Base-by-base conservation (phyloP, 805 yeast species). In the Ascoidea tarda region DNA sequence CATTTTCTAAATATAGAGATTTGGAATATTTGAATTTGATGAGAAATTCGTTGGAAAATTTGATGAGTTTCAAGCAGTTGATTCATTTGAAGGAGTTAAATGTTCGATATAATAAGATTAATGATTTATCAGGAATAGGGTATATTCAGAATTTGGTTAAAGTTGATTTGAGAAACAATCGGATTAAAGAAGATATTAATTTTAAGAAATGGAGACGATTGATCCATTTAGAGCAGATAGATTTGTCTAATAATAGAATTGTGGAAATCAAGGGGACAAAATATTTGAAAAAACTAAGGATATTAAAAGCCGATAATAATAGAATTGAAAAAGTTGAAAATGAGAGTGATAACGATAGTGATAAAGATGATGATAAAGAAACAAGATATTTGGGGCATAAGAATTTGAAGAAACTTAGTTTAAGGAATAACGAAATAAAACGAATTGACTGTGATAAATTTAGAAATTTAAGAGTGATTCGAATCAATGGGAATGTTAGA, bases 401-500 rank as follows among this genome's bases (percentile, higher is more conserved):
- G 33, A 16, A 8, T 12, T 51, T 56, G 50, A 52, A 52, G 47
- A 56, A 56, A 49, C 46, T 56, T 16, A 54, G 54, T 47, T 52
- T 56, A 46, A 53, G 46, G 28, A 49, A 51, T 31, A 56, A 56
- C 47, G n/a, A 14, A 6, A 10, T 54, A 14, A 16, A 47, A 33
- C n/a, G n/a, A 8, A 31, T 56, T 16, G 52, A 54, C 42, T 33
- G 52, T 6, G 16, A 28, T 5, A 33, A 47, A 46, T 56, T 54
- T 32, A 52, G 33, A 52, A 51, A 48, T 28, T 32, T 56, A 2
- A 48, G 57, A 49, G 64, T 65, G 6, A 60, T 74, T 44, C 61
- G 75, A 52, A 56, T 71, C 14, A 75, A 72, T 57, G 74, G 75
- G 4, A 70, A 71, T 52, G 50, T 49, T 5, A n/a, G 49, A 10